phyloP scores from a whole-genome alignment of 2,329 filamentous ascomycete genomes.

The Periconia sp. region DNA sequence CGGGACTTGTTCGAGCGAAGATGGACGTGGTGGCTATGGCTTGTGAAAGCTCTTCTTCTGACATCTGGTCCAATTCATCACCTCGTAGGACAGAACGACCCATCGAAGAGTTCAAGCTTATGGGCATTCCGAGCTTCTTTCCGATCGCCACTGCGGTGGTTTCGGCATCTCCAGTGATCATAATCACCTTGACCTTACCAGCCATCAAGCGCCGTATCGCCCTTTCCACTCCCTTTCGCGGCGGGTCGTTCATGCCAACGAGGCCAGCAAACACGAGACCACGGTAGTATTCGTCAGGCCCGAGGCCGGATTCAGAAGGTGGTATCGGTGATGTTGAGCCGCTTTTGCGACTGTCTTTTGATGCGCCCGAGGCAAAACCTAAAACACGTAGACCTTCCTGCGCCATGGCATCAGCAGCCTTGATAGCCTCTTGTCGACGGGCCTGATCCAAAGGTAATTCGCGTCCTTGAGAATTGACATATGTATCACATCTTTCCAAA shows the following conservation, averaged over 20 bases:
- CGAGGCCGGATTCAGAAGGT: constrained; percentile 27
- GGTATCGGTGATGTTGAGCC: constrained; percentile 33
- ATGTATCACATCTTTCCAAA: constrained; percentile 84
- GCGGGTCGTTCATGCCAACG: constrained; percentile 97
- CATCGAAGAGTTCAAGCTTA: constrained; percentile 62
- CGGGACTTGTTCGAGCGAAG: constrained; percentile 93
- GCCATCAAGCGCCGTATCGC: constrained; percentile 89
- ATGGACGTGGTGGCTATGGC: constrained; percentile 89
- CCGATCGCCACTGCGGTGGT: constrained; percentile 93
- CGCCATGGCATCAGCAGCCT: constrained; percentile 85
- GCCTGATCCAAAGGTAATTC: constrained; percentile 82
- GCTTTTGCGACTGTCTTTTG: constrained; percentile 34
- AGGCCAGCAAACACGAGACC: constrained; percentile 87
- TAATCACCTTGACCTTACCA: constrained; percentile 94
- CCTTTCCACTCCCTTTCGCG: constrained; percentile 82
- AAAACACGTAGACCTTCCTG: constrained; percentile 86
- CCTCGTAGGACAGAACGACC: constrained; percentile 77
- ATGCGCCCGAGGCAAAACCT: constrained; percentile 85
- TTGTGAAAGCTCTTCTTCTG: constrained; percentile 76
- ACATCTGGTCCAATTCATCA: constrained; percentile 92
- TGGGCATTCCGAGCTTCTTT: constrained; percentile 89
- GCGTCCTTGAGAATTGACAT: constrained; percentile 80
- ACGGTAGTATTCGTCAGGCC: constrained; percentile 74
- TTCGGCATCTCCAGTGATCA: constrained; percentile 98
- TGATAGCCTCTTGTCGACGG: constrained; percentile 71